Evolutionary conservation across 805 yeast species (phyloP).

Genomic region (Pichia phayaonensis): DNA sequence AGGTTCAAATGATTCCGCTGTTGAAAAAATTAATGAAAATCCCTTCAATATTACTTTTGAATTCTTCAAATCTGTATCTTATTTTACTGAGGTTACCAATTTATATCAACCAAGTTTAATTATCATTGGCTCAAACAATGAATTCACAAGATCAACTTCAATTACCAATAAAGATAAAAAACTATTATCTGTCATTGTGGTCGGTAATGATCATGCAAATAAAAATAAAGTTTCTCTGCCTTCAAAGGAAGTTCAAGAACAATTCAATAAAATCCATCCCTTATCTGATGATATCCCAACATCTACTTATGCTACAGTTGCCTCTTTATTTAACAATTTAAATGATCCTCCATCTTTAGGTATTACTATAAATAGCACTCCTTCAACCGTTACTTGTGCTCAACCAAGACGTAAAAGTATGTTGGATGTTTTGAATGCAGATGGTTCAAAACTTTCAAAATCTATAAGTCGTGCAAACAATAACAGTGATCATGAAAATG

Average conservation of each 20-base stretch:
- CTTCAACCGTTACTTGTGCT: not conserved
- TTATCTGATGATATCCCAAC: slow-evolving; percentile 8
- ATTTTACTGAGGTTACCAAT: slow-evolving; percentile 45
- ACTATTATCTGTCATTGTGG: slow-evolving; percentile 23
- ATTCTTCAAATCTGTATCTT: slow-evolving; percentile 41
- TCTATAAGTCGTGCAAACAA: not conserved
- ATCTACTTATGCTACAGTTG: slow-evolving; percentile 16
- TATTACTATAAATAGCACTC: not conserved
- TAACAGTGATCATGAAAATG: not conserved
- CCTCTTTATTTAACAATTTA: slow-evolving; percentile 19
- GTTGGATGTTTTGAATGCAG: slow-evolving; percentile 4
- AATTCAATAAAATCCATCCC: not conserved
- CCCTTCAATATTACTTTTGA: slow-evolving; percentile 48
- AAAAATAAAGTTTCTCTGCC: not conserved
- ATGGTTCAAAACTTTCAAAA: not conserved
- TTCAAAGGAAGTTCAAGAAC: not conserved
- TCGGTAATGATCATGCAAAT: slow-evolving; percentile 11
- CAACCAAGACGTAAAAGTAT: slow-evolving; percentile 3
- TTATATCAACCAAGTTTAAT: slow-evolving; percentile 54
- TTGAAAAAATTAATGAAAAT: slow-evolving; percentile 18
- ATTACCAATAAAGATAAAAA: slow-evolving; percentile 19
- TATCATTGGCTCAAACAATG: slow-evolving; percentile 31
- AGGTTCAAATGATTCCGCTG: slow-evolving; percentile 23
- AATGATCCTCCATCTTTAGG: slow-evolving; percentile 17
- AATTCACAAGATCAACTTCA: slow-evolving; percentile 22